Conservation (phyloP, 2,329 filamentous ascomycete genomes). For the Arthrobotrys sphaeroides region DNA sequence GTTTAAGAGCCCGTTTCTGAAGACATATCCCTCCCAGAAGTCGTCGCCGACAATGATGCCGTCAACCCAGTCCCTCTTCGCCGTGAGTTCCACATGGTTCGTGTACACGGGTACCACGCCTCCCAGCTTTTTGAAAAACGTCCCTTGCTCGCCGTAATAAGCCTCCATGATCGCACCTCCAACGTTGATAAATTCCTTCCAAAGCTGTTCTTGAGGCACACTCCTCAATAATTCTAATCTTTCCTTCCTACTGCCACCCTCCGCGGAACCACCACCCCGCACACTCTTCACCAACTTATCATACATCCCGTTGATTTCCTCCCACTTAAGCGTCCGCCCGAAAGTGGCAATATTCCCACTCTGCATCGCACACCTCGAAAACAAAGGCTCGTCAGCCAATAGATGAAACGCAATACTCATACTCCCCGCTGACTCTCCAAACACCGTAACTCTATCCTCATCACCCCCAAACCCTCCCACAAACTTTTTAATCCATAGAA, state of each 20-base stretch:
- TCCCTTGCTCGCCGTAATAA: constrained; percentile 40
- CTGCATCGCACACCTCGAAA: constrained; percentile 45
- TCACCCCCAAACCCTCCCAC: constrained; percentile 49
- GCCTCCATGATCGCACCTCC: constrained; percentile 35
- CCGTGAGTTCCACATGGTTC: constrained; percentile 25
- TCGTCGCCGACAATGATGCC: constrained; percentile 55
- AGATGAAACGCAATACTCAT: constrained; percentile 50
- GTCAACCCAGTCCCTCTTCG: constrained; percentile 39
- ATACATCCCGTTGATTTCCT: constrained; percentile 17
- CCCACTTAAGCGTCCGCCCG: constrained; percentile 6
- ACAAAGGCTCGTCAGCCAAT: constrained; percentile 28
- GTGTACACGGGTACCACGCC: constrained; percentile 14
- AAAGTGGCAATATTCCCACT: constrained; percentile 40
- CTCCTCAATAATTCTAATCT: constrained; percentile 21
- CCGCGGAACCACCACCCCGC: background rate
- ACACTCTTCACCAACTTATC: constrained; percentile 1
- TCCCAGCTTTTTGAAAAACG: constrained; percentile 29
- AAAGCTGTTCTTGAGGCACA: constrained; percentile 29
- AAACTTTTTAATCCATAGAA: constrained; percentile 37
- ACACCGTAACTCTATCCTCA: constrained; percentile 36
- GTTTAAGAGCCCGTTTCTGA: constrained; percentile 28
- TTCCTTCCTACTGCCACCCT: background rate
- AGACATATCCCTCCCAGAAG: constrained; percentile 55
- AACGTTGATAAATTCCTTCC: constrained; percentile 13
- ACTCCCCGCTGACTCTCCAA: constrained; percentile 50